These are phyloP conservation scores for Trichoderma citrinoviride DNA, from an alignment of 2,329 filamentous ascomycete genomes.

Conservation along the genomic window DNA sequence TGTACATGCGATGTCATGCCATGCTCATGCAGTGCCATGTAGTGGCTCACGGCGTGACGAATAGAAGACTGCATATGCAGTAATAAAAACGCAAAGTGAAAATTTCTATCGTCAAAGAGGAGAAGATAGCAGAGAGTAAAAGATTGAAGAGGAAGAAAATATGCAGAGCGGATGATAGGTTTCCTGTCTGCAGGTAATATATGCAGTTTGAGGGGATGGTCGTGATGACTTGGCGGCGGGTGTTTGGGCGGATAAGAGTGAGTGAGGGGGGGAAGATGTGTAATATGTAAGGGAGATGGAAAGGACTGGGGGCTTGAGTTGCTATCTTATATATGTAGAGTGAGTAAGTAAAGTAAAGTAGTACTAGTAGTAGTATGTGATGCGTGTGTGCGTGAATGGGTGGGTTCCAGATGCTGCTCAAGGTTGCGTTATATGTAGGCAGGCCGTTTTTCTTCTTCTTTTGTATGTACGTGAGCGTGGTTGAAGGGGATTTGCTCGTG, in stretches of 20 bases:
- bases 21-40: constrained; percentile 1
- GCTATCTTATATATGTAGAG: too few relatives aligned
- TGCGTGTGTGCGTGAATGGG: constrained; percentile 7
- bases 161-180: neutral
- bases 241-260: constrained; percentile 2
- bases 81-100: neutral
- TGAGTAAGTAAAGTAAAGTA: too few relatives aligned
- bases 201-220: neutral
- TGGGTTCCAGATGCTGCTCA: neutral
- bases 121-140: neutral
- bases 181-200: neutral
- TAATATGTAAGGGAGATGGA: neutral
- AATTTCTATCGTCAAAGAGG: neutral
- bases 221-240: neutral
- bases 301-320: neutral
- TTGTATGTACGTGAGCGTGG: constrained; percentile 14
- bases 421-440: neutral
- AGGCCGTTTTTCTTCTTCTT: too few relatives aligned
- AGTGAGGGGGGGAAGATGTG: neutral
- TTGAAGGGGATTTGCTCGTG: constrained; percentile 12
- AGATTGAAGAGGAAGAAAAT: neutral
- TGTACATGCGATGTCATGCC: neutral
- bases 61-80: neutral
- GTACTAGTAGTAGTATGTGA: too few relatives aligned
- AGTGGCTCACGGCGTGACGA: neutral